These are phyloP conservation scores for Malus hybrid DNA, from an alignment of 331 rosid genomes.

Conservation along the genomic window DNA sequence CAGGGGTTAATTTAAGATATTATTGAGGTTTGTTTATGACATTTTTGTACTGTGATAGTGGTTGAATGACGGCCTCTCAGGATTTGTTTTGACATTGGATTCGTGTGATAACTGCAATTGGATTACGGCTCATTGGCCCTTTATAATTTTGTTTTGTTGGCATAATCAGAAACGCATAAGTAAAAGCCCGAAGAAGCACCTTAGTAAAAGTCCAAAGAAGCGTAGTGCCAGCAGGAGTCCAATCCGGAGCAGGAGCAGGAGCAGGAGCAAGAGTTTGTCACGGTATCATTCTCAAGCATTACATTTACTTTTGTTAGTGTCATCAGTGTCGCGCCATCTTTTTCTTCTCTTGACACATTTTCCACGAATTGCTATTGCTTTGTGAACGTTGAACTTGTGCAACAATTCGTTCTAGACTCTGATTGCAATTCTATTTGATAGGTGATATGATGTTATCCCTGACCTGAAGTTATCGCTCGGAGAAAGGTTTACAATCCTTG, in stretches of 20 bases:
- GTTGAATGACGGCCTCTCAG: neutral
- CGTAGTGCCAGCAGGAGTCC: conserved; percentile 77
- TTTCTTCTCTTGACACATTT: neutral
- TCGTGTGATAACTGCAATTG: neutral
- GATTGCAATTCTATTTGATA: neutral
- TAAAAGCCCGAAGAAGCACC: conserved; percentile 61
- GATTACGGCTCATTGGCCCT: neutral
- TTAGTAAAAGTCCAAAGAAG: conserved; percentile 54
- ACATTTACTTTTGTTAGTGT: neutral
- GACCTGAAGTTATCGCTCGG: neutral
- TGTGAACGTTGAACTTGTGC: neutral
- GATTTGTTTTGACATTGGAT: neutral
- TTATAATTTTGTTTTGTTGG: conserved; percentile 7
- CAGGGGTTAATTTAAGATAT: neutral
- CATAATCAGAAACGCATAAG: conserved; percentile 47
- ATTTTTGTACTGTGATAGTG: neutral
- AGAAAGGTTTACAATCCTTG: neutral
- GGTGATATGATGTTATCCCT: neutral
- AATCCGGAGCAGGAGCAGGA: conserved; percentile 51
- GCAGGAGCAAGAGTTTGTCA: conserved; percentile 81
- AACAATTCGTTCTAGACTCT: neutral
- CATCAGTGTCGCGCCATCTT: neutral
- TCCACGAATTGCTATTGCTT: neutral
- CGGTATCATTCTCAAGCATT: conserved; percentile 30
- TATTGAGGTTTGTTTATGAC: neutral